Evolutionary conservation across 2,329 filamentous ascomycete species (phyloP), one percentile per base, ranked within the genome.

Genomic region (Alternaria gansuensis): DNA sequence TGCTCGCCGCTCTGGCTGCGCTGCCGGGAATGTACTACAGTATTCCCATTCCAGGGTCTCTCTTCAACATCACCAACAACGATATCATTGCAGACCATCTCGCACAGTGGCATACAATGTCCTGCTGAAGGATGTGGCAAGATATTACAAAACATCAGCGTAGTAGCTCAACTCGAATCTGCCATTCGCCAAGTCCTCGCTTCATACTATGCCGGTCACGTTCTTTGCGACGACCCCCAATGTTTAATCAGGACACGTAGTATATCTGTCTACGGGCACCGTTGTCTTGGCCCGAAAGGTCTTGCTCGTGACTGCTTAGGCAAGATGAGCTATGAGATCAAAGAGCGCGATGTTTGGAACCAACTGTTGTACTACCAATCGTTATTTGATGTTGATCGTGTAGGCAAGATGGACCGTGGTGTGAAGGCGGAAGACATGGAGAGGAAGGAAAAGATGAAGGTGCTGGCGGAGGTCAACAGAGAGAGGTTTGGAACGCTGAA

Each of bases 321-420:
- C 21, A 87, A 87, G 49, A 98, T 99, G 93, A 82, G 86, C 23
- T 97, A 93, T 75, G 93, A 96, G 79, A 90, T 91, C 72, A 84
- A 86, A 0, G 95, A 98, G 80, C 94, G 95, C 79, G 89, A 90
- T 71, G 85, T 98, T 59, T 98, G 97, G 81, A 98, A 96, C 77
- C 95, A 99, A 79, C 83, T 99, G 39, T 81, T 98, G 54, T 99
- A 97, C 80, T 90, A 93, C 75, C 86, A 90, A 29, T 85, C 85
- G 48, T 79, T 98, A 54, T 99, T 93, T 83, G 93, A 99, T 77
- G 90, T 96, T 3, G 93, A 98, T 62, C 92, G 91, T 79, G 90
- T 90, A 13, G 86, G 87, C 64, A 75, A 70, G 55, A 80, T 80
- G 7, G 81, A 69, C 4, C 64, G 52, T 4, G 78, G 51, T 75